Evolutionary conservation across 495 filamentous ascomycete genomes (phyloP).

Genomic region (Hypoxylon crocopeplum): DNA sequence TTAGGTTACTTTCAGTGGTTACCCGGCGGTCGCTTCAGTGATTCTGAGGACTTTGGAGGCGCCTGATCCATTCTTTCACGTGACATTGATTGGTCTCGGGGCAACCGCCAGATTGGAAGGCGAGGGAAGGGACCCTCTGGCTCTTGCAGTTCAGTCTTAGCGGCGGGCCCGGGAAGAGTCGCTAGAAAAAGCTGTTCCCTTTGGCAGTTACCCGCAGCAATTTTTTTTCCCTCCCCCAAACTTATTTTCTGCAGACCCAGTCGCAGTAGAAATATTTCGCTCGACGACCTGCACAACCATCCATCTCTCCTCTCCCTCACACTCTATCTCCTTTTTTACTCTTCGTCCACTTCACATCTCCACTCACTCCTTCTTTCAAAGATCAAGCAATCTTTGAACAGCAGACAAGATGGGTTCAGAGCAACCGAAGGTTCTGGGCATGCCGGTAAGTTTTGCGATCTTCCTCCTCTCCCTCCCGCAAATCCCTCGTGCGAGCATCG

Average conservation of each 20-base stretch:
- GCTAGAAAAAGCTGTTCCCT: conserved; percentile 46
- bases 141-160: conserved; percentile 32
- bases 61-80: conserved; percentile 26
- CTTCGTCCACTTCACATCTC: conserved; percentile 47
- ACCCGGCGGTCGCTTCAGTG: conserved; percentile 7
- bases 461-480: neutral
- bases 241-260: conserved; percentile 37
- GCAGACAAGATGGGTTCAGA: conserved; percentile 67
- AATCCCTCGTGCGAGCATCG: conserved; percentile 47
- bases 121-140: conserved; percentile 47
- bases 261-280: conserved; percentile 43
- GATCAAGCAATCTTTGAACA: conserved; percentile 53
- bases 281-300: conserved; percentile 23
- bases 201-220: conserved; percentile 45
- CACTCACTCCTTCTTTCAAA: conserved; percentile 53
- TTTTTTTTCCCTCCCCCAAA: conserved; percentile 53
- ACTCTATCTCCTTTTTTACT: too few relatives aligned
- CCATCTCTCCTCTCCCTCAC: conserved; percentile 28
- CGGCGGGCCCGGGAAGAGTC: conserved; percentile 45
- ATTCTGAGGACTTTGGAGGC: conserved; percentile 2
- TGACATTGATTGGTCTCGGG: conserved; percentile 35
- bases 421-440: conserved; percentile 72
- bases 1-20: conserved; percentile 6
- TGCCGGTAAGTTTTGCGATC: conserved; percentile 69
- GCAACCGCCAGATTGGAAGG: conserved; percentile 49